These are phyloP conservation scores for Sarcodon aspratus DNA, from an alignment of 768 basidiomycete genomes.

Conservation along the genomic window DNA sequence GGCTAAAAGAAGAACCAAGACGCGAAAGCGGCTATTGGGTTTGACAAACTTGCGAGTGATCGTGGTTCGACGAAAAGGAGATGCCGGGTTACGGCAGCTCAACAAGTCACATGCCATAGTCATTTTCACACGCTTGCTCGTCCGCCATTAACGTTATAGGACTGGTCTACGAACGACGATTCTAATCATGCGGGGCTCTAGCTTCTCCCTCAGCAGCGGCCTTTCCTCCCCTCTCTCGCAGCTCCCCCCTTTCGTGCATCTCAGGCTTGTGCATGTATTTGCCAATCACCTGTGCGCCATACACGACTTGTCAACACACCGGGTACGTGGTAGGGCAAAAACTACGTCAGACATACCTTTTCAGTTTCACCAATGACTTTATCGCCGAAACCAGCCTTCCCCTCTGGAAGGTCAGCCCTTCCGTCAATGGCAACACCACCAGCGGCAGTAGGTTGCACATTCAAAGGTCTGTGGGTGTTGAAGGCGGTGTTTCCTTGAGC, in stretches of 20 bases:
- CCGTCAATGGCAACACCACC: constrained; percentile 26
- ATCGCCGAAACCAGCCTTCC: constrained; percentile 34
- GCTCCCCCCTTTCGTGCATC: constrained; percentile 43
- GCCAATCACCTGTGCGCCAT: constrained; percentile 29
- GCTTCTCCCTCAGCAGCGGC: constrained; percentile 28
- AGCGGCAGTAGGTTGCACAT: constrained; percentile 19
- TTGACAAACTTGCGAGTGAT: too few relatives aligned
- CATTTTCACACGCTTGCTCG: too few relatives aligned
- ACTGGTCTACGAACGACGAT: neutral
- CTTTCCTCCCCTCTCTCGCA: constrained; percentile 43
- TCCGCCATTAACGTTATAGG: too few relatives aligned
- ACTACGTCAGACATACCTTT: constrained; percentile 24
- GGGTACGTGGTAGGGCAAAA: neutral
- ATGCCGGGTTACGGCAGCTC: too few relatives aligned
- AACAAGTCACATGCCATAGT: too few relatives aligned
- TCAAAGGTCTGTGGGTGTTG: constrained; percentile 20
- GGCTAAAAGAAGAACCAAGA: too few relatives aligned
- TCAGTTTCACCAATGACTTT: constrained; percentile 49
- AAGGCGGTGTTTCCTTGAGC: neutral
- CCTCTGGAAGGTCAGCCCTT: constrained; percentile 20
- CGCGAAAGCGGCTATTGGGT: too few relatives aligned
- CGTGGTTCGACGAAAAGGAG: too few relatives aligned
- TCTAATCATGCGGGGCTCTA: constrained; percentile 30
- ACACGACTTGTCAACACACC: neutral
- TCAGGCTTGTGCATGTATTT: constrained; percentile 36